A percentile compares a stretch with the other conserved stretches of the same genome.
Evolutionary conservation across 345 rosid genomes (phyloP).

Genomic region (Acer yangbiense): DNA sequence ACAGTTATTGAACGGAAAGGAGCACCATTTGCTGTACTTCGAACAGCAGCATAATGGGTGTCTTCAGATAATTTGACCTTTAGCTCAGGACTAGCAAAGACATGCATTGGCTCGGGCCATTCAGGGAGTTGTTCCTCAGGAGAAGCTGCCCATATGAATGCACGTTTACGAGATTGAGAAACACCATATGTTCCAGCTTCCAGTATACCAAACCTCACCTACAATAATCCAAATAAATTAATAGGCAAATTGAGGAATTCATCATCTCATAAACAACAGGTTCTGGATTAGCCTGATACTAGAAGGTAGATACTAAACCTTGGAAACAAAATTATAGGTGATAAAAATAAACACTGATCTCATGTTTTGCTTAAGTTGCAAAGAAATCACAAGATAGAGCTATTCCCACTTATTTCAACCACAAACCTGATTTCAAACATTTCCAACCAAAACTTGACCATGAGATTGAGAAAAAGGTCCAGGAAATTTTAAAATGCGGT

Average conservation of each 20-base stretch:
- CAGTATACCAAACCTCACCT: constrained; percentile 94
- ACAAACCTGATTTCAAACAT: neutral
- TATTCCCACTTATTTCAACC: neutral
- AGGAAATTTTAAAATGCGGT: too few relatives aligned
- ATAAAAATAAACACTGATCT: neutral
- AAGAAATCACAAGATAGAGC: neutral
- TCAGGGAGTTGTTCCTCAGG: constrained; percentile 81
- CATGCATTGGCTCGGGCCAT: constrained; percentile 99
- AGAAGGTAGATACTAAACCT: too few relatives aligned
- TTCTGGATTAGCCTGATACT: too few relatives aligned
- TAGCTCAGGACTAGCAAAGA: constrained; percentile 64
- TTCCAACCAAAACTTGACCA: neutral
- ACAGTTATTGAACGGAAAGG: constrained; percentile 93
- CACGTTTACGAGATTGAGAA: constrained; percentile 87
- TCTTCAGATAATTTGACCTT: constrained; percentile 54
- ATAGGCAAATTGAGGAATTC: too few relatives aligned
- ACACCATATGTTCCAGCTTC: constrained; percentile 96
- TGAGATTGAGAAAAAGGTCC: too few relatives aligned
- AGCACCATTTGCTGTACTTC: constrained; percentile 76
- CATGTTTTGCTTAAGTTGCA: neutral
- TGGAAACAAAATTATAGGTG: too few relatives aligned
- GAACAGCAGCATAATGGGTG: constrained; percentile 65
- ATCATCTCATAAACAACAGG: too few relatives aligned
- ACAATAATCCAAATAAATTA: neutral
- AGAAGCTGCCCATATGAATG: constrained; percentile 31